Conservation (phyloP, 2,329 filamentous ascomycete species). For the Lasiodiplodia citricola region DNA sequence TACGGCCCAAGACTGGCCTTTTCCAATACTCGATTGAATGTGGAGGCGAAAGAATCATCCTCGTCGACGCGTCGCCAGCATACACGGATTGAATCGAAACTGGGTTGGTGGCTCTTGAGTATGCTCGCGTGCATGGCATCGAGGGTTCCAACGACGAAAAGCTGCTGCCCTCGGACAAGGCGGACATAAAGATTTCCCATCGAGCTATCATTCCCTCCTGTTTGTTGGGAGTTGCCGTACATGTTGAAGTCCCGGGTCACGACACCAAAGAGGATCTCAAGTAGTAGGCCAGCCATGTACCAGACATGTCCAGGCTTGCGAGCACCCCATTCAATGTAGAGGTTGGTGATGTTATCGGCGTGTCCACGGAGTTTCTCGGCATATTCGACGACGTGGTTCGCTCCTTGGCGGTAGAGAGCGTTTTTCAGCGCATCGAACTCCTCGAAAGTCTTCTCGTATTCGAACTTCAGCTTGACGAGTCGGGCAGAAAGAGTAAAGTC, state of each 20-base stretch:
- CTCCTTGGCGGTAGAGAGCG: constrained; percentile 32
- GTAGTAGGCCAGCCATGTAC: constrained; percentile 37
- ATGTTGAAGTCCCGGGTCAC: constrained; percentile 40
- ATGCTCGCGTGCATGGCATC: neutral
- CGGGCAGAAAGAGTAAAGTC: constrained; percentile 36
- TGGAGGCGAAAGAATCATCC: neutral
- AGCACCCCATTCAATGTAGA: constrained; percentile 29
- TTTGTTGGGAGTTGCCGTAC: constrained; percentile 34
- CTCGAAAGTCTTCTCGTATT: constrained; percentile 38
- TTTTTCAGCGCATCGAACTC: constrained; percentile 39
- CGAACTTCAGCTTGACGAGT: constrained; percentile 44
- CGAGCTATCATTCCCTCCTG: constrained; percentile 31
- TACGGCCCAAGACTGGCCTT: neutral
- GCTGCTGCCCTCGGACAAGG: neutral
- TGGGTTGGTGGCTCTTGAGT: neutral
- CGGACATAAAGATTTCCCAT: constrained; percentile 16
- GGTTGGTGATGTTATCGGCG: constrained; percentile 37
- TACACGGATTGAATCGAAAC: neutral
- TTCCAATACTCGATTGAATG: neutral
- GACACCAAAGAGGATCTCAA: constrained; percentile 42
- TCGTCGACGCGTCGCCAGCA: neutral
- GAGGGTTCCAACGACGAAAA: neutral
- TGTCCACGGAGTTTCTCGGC: constrained; percentile 38
- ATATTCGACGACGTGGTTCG: constrained; percentile 38
- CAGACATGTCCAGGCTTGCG: constrained; percentile 32